phyloP scores from a whole-genome alignment of 2,329 filamentous ascomycete species.

The Aureobasidium pullulans region DNA sequence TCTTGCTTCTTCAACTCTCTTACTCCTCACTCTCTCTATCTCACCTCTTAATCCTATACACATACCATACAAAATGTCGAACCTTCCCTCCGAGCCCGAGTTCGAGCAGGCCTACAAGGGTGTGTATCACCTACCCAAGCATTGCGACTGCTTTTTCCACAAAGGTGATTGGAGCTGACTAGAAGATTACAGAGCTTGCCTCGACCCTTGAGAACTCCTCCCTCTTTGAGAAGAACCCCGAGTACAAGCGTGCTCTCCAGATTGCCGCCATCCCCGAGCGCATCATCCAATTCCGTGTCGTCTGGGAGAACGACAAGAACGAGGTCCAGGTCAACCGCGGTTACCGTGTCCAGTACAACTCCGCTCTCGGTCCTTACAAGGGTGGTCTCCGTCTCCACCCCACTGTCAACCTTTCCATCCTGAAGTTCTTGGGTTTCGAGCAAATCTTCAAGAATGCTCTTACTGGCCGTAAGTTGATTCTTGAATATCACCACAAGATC shows the following conservation, averaged over 20 bases:
- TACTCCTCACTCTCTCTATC: not conserved
- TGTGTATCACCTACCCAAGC: conserved; percentile 37
- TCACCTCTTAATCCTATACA: not conserved
- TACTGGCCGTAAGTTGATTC: conserved; percentile 66
- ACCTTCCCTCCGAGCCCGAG: conserved; percentile 83
- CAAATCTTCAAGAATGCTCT: conserved; percentile 99
- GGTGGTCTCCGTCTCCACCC: conserved; percentile 94
- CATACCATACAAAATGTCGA: conserved; percentile 41
- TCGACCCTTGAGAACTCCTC: conserved; percentile 90
- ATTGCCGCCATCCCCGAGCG: conserved; percentile 90
- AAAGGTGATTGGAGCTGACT: not conserved
- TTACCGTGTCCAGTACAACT: conserved; percentile 98
- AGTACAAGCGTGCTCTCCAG: conserved; percentile 85
- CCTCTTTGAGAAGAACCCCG: conserved; percentile 88
- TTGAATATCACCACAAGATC: not conserved
- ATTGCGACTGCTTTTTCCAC: not conserved
- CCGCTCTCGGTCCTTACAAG: conserved; percentile 94
- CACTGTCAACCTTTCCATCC: conserved; percentile 65
- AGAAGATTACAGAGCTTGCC: conserved; percentile 66
- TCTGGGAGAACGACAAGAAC: conserved; percentile 93
- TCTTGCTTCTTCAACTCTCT: not conserved
- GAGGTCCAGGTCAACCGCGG: conserved; percentile 86
- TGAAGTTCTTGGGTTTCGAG: conserved; percentile 99
- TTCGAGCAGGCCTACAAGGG: conserved; percentile 98
- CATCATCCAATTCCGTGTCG: conserved; percentile 91